These are phyloP conservation scores for Amanita fuliginea DNA, from an alignment of 768 basidiomycete species.

Conservation along the genomic window DNA sequence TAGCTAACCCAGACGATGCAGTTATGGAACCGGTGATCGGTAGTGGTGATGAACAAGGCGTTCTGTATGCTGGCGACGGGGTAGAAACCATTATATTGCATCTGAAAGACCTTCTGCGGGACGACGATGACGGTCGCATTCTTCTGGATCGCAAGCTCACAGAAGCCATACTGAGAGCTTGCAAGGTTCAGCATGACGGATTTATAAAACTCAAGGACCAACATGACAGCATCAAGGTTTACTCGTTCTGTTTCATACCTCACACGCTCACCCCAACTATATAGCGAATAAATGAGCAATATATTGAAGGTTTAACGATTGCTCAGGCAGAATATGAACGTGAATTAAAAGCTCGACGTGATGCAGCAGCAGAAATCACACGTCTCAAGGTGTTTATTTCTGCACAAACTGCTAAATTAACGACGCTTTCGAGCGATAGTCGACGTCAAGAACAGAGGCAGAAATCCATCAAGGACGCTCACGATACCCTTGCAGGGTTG, in stretches of 20 bases:
- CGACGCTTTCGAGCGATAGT: slow-evolving; percentile 73
- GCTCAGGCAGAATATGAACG: slow-evolving; percentile 92
- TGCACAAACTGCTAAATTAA: slow-evolving; percentile 80
- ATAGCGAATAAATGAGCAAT: slow-evolving; percentile 85
- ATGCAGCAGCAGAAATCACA: slow-evolving; percentile 88
- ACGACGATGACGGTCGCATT: slow-evolving; percentile 47
- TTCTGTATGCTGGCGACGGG: slow-evolving; percentile 20
- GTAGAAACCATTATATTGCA: slow-evolving; percentile 35
- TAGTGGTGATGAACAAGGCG: background rate
- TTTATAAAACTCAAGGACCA: slow-evolving; percentile 56
- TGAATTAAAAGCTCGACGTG: slow-evolving; percentile 78
- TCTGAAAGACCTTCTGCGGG: slow-evolving; percentile 50
- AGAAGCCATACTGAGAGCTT: slow-evolving; percentile 51
- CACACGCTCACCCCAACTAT: slow-evolving; percentile 4
- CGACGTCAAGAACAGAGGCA: slow-evolving; percentile 70
- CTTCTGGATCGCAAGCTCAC: slow-evolving; percentile 67
- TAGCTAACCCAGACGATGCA: background rate
- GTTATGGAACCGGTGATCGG: background rate
- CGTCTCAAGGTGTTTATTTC: slow-evolving; percentile 76
- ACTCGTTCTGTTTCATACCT: background rate
- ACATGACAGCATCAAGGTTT: slow-evolving; percentile 82
- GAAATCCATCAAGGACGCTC: slow-evolving; percentile 69
- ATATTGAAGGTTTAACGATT: slow-evolving; percentile 84
- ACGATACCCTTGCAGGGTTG: slow-evolving; percentile 62
- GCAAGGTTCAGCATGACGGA: slow-evolving; percentile 56